Percentiles rank a stretch among this genome's conserved stretches.
phyloP scores from a whole-genome alignment of 441 rosid species.

The Metrosideros polymorpha region DNA sequence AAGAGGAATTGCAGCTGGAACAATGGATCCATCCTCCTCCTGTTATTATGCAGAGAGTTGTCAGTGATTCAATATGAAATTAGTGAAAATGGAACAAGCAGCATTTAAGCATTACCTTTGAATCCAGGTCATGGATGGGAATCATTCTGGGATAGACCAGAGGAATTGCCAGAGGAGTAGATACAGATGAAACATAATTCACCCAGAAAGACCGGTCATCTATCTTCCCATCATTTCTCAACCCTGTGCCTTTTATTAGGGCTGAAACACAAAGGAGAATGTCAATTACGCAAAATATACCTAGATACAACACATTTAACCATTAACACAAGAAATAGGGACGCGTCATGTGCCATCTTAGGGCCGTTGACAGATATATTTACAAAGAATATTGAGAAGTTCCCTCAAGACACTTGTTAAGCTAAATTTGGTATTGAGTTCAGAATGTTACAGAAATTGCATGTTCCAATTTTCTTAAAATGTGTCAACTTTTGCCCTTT shows the following conservation, averaged over 20 bases:
- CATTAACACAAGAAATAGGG: background rate
- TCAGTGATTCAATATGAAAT: background rate
- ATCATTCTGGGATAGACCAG: constrained; percentile 92
- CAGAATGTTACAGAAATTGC: background rate
- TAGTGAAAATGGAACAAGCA: background rate
- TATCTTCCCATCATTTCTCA: constrained; percentile 79
- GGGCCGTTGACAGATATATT: background rate
- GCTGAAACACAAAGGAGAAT: constrained; percentile 27
- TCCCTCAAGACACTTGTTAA: background rate
- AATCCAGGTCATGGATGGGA: constrained; percentile 68
- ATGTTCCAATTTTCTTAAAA: background rate
- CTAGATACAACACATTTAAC: background rate
- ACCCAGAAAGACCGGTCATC: constrained; percentile 95
- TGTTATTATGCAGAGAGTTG: constrained; percentile 20
- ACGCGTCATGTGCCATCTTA: background rate
- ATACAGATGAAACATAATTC: constrained; percentile 53
- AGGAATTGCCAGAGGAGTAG: constrained; percentile 76
- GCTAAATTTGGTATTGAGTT: background rate
- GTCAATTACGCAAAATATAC: background rate
- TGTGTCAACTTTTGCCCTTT: background rate
- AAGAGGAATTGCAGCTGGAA: constrained; percentile 76
- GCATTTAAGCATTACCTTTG: constrained; percentile 29
- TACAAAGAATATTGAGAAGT: background rate
- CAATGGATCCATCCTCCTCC: constrained; percentile 51
- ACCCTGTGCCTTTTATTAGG: constrained; percentile 66